Conservation (phyloP, 2,329 filamentous ascomycete species). For the Pseudogymnoascus sp. region DNA sequence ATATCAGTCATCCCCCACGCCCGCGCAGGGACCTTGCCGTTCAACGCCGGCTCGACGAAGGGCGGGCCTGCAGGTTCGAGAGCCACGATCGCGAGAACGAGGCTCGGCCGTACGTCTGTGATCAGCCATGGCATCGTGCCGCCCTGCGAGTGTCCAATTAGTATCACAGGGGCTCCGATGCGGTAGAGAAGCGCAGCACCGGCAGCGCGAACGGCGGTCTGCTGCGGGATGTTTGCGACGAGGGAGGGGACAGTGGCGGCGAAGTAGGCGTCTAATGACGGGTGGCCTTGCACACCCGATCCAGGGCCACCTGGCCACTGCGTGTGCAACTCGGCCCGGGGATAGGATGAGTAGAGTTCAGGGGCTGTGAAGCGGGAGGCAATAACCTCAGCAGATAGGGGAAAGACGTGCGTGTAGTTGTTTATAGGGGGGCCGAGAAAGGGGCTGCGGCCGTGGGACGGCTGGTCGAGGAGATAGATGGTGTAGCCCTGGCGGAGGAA, state of each 20-base stretch:
- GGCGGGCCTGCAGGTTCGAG: conserved; percentile 43
- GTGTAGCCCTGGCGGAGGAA: conserved; percentile 39
- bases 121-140: conserved; percentile 36
- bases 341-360: conserved; percentile 20
- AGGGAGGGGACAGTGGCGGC: conserved; percentile 34
- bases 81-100: conserved; percentile 36
- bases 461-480: conserved; percentile 35
- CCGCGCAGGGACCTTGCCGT: conserved; percentile 23
- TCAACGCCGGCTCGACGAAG: conserved; percentile 37
- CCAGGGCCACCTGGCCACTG: conserved; percentile 31
- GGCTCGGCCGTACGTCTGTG: conserved; percentile 35
- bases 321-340: conserved; percentile 32
- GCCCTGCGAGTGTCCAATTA: conserved; percentile 37
- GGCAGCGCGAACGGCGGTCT: conserved; percentile 33
- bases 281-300: conserved; percentile 18
- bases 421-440: conserved; percentile 16
- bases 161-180: conserved; percentile 18
- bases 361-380: conserved; percentile 25
- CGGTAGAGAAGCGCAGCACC: conserved; percentile 30
- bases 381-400: conserved; percentile 16
- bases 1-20: conserved; percentile 42
- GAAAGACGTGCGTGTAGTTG: conserved; percentile 11
- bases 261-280: conserved; percentile 29
- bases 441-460: conserved; percentile 19
- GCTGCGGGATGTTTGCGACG: conserved; percentile 29